phyloP scores from a whole-genome alignment of 2,329 filamentous ascomycete species.

The Alternaria ventricosa region DNA sequence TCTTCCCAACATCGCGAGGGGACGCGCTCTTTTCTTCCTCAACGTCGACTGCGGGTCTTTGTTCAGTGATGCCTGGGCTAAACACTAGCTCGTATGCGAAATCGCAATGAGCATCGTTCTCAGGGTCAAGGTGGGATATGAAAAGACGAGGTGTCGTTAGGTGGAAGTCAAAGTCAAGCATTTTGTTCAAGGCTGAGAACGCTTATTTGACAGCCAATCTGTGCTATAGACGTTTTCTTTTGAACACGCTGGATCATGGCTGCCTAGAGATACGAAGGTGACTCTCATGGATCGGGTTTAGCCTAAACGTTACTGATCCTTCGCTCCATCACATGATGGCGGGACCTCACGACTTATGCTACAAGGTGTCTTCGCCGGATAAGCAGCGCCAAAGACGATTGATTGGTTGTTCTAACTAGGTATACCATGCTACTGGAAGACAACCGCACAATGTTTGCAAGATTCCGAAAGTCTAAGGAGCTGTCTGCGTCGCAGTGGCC shows the following conservation, averaged over 20 bases:
- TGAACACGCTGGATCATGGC: background rate
- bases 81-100: constrained; percentile 16
- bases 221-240: too few relatives aligned
- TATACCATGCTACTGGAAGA: background rate
- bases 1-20: constrained; percentile 6
- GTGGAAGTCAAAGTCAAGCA: constrained; percentile 70
- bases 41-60: background rate
- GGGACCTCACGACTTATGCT: background rate
- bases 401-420: background rate
- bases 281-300: background rate
- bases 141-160: constrained; percentile 59
- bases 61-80: constrained; percentile 9
- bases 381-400: background rate
- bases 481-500: constrained; percentile 34
- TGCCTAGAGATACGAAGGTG: background rate
- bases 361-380: background rate
- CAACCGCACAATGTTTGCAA: background rate
- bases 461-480: background rate
- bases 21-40: constrained; percentile 10
- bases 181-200: constrained; percentile 4
- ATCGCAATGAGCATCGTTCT: constrained; percentile 19
- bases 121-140: constrained; percentile 24
- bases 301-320: background rate
- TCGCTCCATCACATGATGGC: background rate
- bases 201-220: background rate